Conservation (phyloP, 768 basidiomycete species). For the Tricholoma flavovirens region DNA sequence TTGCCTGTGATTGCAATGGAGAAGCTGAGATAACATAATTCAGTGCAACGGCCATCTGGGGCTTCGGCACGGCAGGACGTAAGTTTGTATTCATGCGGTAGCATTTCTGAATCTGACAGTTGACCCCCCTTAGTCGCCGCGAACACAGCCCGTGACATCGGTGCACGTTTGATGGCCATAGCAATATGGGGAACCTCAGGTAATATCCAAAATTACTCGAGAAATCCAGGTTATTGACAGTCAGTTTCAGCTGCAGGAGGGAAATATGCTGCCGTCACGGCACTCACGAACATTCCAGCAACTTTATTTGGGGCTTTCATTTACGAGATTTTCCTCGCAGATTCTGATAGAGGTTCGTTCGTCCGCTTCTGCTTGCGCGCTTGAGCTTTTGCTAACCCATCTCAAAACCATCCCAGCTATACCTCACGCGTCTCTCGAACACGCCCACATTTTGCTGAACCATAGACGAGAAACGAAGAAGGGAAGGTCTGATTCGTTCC, state of each 20-base stretch:
- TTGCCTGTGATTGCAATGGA: too few species aligned
- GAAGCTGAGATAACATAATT: background rate
- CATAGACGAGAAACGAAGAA: background rate
- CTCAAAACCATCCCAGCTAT: too few species aligned
- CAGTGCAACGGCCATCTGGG: constrained; percentile 59
- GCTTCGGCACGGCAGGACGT: constrained; percentile 49
- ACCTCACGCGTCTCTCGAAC: background rate
- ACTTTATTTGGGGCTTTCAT: constrained; percentile 47
- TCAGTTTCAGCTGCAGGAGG: constrained; percentile 42
- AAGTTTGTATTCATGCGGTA: constrained; percentile 10
- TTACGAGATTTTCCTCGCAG: constrained; percentile 53
- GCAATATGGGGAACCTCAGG: constrained; percentile 53
- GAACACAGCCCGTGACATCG: constrained; percentile 66
- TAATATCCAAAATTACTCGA: constrained; percentile 9
- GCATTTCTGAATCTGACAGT: background rate
- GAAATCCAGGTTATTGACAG: background rate
- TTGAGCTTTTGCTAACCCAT: background rate
- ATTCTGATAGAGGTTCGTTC: constrained; percentile 52
- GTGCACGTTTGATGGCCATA: constrained; percentile 60
- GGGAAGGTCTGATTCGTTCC: background rate
- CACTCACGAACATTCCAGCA: constrained; percentile 63
- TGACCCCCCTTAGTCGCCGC: constrained; percentile 40
- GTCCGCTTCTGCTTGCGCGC: constrained; percentile 12
- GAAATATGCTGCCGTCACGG: constrained; percentile 54
- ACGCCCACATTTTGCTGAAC: background rate